These are phyloP conservation scores for Ensete glaucum DNA, from an alignment of 176 grass and related monocot species.

Conservation along the genomic window DNA sequence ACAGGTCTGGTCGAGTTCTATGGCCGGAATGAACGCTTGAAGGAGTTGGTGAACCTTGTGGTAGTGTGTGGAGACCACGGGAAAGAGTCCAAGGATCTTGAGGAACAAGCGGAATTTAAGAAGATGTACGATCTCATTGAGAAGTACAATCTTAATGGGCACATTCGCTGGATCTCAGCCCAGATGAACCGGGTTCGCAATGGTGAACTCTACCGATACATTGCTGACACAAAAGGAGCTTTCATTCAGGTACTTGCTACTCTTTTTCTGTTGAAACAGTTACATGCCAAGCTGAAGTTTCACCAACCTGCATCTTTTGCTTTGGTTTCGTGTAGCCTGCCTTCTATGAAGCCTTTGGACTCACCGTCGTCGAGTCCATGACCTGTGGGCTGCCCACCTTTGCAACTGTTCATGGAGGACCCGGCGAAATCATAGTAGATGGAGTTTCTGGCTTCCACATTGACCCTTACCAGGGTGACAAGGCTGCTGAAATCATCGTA, in stretches of 20 bases:
- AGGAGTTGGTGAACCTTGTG: conserved; percentile 90
- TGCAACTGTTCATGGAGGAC: conserved; percentile 77
- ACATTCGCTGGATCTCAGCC: conserved; percentile 93
- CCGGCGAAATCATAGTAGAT: conserved; percentile 86
- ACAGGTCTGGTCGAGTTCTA: conserved; percentile 92
- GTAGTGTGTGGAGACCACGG: conserved; percentile 90
- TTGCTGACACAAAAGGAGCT: conserved; percentile 74
- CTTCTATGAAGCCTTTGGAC: conserved; percentile 90
- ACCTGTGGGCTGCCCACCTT: conserved; percentile 93
- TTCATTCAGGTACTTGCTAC: conserved; percentile 64
- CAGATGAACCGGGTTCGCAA: conserved; percentile 99
- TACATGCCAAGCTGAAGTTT: neutral
- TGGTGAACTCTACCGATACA: conserved; percentile 90
- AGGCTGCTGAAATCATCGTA: conserved; percentile 64
- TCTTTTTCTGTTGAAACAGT: neutral
- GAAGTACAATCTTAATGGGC: conserved; percentile 67
- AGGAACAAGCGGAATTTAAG: conserved; percentile 91
- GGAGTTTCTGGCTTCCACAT: conserved; percentile 94
- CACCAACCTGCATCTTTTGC: neutral
- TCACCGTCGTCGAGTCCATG: conserved; percentile 96
- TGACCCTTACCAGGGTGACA: conserved; percentile 92
- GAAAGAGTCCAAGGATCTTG: conserved; percentile 87
- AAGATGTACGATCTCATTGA: conserved; percentile 91
- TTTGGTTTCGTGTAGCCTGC: conserved; percentile 45
- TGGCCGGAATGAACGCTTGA: conserved; percentile 55